These are phyloP conservation scores for Elongisporangium prolatum DNA, from an alignment of 352 stramenopile genomes.

Conservation along the genomic window DNA sequence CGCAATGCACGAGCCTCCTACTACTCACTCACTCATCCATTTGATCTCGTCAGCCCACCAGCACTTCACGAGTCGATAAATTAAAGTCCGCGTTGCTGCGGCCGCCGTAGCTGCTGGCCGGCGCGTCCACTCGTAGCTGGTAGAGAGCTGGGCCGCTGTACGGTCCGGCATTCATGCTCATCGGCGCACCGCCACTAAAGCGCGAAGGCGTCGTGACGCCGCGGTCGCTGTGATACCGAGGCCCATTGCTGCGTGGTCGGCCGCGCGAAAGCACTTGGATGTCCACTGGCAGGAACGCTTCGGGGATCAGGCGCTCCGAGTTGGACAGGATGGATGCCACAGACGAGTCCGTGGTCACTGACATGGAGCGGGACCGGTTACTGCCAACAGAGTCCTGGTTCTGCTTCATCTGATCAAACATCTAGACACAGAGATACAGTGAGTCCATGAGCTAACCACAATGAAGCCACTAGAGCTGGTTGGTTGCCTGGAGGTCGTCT, in stretches of 20 bases:
- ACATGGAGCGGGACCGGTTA: conserved; percentile 25
- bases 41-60: not conserved
- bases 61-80: not conserved
- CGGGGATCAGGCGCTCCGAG: conserved; percentile 52
- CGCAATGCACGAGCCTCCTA: not conserved
- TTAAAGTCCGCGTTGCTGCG: not conserved
- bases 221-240: not conserved
- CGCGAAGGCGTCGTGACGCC: conserved; percentile 2
- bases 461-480: conserved; percentile 12
- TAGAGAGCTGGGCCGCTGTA: not conserved
- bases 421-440: not conserved
- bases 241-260: not conserved
- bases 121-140: not conserved
- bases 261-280: conserved; percentile 57
- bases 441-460: not conserved
- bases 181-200: conserved; percentile 1
- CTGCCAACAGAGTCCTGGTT: conserved; percentile 24
- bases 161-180: not conserved
- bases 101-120: conserved; percentile 3
- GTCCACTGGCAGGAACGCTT: conserved; percentile 52
- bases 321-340: conserved; percentile 60
- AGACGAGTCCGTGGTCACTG: conserved; percentile 35
- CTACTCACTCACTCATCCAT: not conserved
- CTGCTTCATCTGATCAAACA: conserved; percentile 1
- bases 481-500: conserved; percentile 11